A percentile compares a stretch with the other conserved stretches of the same genome.
phyloP scores from a whole-genome alignment of 2,329 filamentous ascomycete genomes.

The Cladosporium sphaerospermum region DNA sequence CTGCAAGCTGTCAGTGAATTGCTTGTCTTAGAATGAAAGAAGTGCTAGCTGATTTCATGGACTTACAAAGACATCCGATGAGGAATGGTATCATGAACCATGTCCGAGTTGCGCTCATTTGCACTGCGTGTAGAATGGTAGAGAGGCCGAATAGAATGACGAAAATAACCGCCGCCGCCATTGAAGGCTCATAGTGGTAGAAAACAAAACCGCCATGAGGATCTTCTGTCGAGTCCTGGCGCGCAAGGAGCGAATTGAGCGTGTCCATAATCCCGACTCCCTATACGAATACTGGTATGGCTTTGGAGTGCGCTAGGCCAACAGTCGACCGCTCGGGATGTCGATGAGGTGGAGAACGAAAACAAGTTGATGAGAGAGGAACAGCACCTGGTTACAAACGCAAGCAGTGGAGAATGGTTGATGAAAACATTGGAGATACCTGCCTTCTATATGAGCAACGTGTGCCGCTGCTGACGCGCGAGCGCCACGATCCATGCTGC shows the following conservation, averaged over 20 bases:
- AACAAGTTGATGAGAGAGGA: no score
- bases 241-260: conserved; percentile 10
- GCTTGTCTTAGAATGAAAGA: background rate
- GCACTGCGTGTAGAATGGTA: conserved; percentile 33
- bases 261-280: background rate
- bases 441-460: no score
- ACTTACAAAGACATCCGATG: conserved; percentile 47
- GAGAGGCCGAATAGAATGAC: conserved; percentile 24
- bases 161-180: conserved; percentile 27
- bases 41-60: background rate
- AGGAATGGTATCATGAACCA: conserved; percentile 50
- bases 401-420: no score
- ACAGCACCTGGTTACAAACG: no score
- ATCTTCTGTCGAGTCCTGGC: conserved; percentile 4
- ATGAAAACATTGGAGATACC: no score
- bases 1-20: conserved; percentile 26
- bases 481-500: no score
- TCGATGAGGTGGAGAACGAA: no score
- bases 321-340: no score
- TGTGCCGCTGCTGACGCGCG: no score
- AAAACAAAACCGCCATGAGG: conserved; percentile 16
- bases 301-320: no score
- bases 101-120: conserved; percentile 35
- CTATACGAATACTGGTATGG: no score
- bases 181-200: conserved; percentile 23